Evolutionary conservation across 257 asterid genomes (phyloP).

Genomic region (Primulina huaijiensis): DNA sequence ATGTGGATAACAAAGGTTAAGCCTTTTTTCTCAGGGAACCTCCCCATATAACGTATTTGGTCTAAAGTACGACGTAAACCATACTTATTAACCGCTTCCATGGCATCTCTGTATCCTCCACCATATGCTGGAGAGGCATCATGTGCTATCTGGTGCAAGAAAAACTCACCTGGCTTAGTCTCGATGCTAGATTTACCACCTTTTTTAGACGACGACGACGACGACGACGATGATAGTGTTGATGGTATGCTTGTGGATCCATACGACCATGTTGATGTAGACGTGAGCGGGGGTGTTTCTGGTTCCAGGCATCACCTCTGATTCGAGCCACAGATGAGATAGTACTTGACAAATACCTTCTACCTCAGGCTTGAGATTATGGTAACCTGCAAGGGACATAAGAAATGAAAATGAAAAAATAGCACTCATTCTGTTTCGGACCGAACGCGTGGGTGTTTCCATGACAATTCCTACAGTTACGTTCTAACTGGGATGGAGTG

Average conservation of each 20-base stretch:
- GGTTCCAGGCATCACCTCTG: slow-evolving; percentile 57
- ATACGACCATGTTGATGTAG: slow-evolving; percentile 43
- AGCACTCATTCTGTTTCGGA: neutral
- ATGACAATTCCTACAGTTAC: neutral
- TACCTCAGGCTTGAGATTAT: slow-evolving; percentile 69
- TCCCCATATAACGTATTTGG: slow-evolving; percentile 63
- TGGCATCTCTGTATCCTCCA: slow-evolving; percentile 81
- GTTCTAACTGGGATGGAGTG: too few relatives aligned
- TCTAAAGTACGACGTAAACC: slow-evolving; percentile 76
- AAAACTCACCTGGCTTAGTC: slow-evolving; percentile 78
- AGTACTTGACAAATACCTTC: slow-evolving; percentile 98
- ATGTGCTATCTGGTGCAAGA: slow-evolving; percentile 83
- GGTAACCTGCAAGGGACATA: slow-evolving; percentile 46
- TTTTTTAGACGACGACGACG: slow-evolving; percentile 39
- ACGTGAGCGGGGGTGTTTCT: slow-evolving; percentile 42
- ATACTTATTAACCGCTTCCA: slow-evolving; percentile 72
- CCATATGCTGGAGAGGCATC: slow-evolving; percentile 92
- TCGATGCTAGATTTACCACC: slow-evolving; percentile 69
- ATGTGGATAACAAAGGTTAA: too few relatives aligned
- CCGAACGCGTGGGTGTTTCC: neutral
- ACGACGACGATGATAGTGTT: slow-evolving; percentile 25
- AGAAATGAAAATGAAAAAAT: neutral
- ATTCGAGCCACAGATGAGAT: slow-evolving; percentile 78
- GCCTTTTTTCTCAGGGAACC: slow-evolving; percentile 56
- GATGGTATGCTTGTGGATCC: slow-evolving; percentile 28